A percentile compares a stretch with the other conserved stretches of the same genome.
phyloP scores from a whole-genome alignment of 169 alveolate genomes.

The Plasmodium gonderi region DNA sequence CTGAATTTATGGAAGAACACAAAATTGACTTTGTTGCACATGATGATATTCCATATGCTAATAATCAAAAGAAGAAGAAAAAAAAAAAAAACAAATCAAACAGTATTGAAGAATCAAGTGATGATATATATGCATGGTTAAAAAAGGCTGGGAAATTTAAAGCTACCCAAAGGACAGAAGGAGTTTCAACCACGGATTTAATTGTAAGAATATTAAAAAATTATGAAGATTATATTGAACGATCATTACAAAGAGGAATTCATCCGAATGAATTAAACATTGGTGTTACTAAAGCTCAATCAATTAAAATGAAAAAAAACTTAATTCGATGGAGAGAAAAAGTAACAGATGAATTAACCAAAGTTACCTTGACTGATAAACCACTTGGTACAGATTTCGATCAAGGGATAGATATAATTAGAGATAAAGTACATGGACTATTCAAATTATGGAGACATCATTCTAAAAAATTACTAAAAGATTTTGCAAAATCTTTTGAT shows the following conservation, averaged over 20 bases:
- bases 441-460: slow-evolving; percentile 78
- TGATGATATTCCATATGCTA: slow-evolving; percentile 95
- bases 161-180: slow-evolving; percentile 95
- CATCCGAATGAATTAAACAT: slow-evolving; percentile 94
- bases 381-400: slow-evolving; percentile 83
- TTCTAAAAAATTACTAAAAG: slow-evolving; percentile 72
- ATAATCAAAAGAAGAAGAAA: slow-evolving; percentile 78
- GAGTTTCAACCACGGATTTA: slow-evolving; percentile 97
- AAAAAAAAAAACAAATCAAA: slow-evolving; percentile 76
- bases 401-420: slow-evolving; percentile 79
- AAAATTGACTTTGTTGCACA: slow-evolving; percentile 95
- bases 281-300: slow-evolving; percentile 91
- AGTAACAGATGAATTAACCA: slow-evolving; percentile 88
- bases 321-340: slow-evolving; percentile 90
- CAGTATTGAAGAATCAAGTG: slow-evolving; percentile 80
- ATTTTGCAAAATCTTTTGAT: slow-evolving; percentile 75
- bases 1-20: slow-evolving; percentile 91
- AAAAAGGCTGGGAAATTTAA: slow-evolving; percentile 92
- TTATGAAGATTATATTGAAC: slow-evolving; percentile 94
- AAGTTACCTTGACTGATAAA: slow-evolving; percentile 90
- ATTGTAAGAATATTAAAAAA: slow-evolving; percentile 94
- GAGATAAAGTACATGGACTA: slow-evolving; percentile 75
- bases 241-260: slow-evolving; percentile 95
- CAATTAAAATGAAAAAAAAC: slow-evolving; percentile 90
- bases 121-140: slow-evolving; percentile 93